Base-by-base conservation (phyloP, 768 basidiomycete species). In the Coprinopsis sp. region DNA sequence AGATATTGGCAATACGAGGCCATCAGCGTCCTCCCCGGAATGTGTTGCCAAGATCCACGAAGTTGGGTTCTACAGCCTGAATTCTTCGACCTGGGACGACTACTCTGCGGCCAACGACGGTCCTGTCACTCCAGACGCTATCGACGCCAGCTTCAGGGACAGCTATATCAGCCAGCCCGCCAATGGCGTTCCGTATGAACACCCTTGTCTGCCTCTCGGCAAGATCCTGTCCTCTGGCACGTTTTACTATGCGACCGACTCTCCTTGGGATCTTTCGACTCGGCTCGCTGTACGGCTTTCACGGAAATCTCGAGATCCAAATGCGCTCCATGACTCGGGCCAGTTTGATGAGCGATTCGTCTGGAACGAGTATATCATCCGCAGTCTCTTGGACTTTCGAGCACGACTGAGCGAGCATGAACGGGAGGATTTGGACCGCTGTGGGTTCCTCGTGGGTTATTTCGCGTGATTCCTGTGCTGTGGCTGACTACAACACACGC, bases 351-450 rank as follows among this genome's bases (percentile, higher is more conserved):
- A 83, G 44, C 78, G 89, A 41, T 95, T 94, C 60, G 79, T 98
- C 11, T 99, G 95, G 95, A 99, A 99, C 60, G 84, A 88, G 55
- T 94, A 84, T 56, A 83, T 98, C 44, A 78, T 94, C 36, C 76
- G 82, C 33, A 89, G 91, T 57, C 67, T 98, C 44, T 76, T 98
- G 28, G 86, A 91, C 57, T 98, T 97, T 65, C 73, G 96, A 40
- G 82, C 85, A 43, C 73, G 86, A 37, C 70, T 99, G 41, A 81
- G 91, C 44, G 60, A 72, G 21, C 66, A 71, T 18, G 86, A 92
- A 59, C 73, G 84, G 23, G 71, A 73, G 18, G 84, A 87, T 43
- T 69, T 99, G 24, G 94, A 98, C 66, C 66, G 65, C 16, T 89
- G 88, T 53, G 86, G 88, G 53, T 94, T 93, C 58, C 75, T 94